phyloP scores from a whole-genome alignment of 768 basidiomycete species.

The Exsudoporus frostii region DNA sequence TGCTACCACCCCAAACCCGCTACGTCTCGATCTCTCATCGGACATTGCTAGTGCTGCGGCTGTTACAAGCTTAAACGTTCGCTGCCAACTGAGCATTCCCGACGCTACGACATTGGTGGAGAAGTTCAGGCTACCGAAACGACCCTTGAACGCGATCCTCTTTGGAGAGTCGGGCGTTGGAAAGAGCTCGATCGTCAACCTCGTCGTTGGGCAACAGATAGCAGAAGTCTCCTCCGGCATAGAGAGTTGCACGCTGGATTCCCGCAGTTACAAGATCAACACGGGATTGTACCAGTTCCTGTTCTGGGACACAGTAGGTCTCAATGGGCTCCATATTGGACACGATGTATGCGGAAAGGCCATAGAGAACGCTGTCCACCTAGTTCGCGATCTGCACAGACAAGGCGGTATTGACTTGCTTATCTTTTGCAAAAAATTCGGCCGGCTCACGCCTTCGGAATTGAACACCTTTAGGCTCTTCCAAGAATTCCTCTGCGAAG shows the following conservation, averaged over 20 bases:
- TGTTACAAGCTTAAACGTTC: constrained; percentile 6
- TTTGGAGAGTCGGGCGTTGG: constrained; percentile 41
- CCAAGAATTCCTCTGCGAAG: constrained; percentile 37
- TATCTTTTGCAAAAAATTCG: constrained; percentile 33
- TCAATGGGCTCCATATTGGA: constrained; percentile 16
- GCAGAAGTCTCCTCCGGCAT: constrained; percentile 27
- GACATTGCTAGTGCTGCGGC: neutral
- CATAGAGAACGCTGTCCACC: constrained; percentile 22
- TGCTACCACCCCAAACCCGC: constrained; percentile 2
- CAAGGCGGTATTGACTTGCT: constrained; percentile 38
- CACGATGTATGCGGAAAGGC: constrained; percentile 13
- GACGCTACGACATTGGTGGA: constrained; percentile 13
- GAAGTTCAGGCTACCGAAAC: constrained; percentile 10
- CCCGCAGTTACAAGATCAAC: constrained; percentile 19
- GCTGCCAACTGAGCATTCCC: constrained; percentile 9
- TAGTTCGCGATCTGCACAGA: constrained; percentile 31
- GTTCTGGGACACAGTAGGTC: constrained; percentile 33
- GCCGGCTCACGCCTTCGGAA: constrained; percentile 28
- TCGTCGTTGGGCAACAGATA: constrained; percentile 25
- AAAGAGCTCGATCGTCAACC: constrained; percentile 42
- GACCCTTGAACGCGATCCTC: constrained; percentile 31
- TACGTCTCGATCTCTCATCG: constrained; percentile 20
- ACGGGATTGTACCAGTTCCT: constrained; percentile 21
- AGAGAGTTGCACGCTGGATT: constrained; percentile 34
- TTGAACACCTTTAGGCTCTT: constrained; percentile 35